phyloP scores from a whole-genome alignment of 768 basidiomycete genomes.

The Suillus discolor region DNA sequence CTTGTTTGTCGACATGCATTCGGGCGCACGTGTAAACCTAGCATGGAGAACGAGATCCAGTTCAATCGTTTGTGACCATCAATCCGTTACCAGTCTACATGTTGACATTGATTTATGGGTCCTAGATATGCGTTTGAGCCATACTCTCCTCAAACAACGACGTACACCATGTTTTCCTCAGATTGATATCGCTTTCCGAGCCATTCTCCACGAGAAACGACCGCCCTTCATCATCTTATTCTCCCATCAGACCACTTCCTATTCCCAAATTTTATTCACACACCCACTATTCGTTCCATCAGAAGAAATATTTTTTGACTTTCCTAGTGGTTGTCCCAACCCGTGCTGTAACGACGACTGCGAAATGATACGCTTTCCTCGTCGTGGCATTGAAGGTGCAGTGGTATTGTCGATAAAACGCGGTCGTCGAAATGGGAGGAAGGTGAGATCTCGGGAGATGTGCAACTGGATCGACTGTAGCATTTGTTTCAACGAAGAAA shows the following conservation, averaged over 20 bases:
- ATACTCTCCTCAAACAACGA: slow-evolving; percentile 65
- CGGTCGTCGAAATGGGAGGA: slow-evolving; percentile 51
- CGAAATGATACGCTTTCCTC: slow-evolving; percentile 80
- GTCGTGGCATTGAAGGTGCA: slow-evolving; percentile 62
- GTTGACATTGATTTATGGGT: slow-evolving; percentile 11
- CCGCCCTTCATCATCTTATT: slow-evolving; percentile 79
- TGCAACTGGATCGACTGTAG: slow-evolving; percentile 85
- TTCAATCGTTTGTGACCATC: slow-evolving; percentile 59
- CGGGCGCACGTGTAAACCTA: slow-evolving; percentile 61
- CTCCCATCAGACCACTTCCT: slow-evolving; percentile 79
- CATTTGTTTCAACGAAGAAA: slow-evolving; percentile 56
- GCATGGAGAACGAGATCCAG: slow-evolving; percentile 67
- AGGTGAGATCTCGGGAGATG: slow-evolving; percentile 61
- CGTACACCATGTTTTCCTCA: slow-evolving; percentile 83
- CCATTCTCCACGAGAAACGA: slow-evolving; percentile 73
- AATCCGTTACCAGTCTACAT: slow-evolving; percentile 4
- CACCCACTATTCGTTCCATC: slow-evolving; percentile 70
- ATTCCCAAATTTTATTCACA: slow-evolving; percentile 82
- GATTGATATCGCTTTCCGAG: slow-evolving; percentile 76
- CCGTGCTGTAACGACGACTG: slow-evolving; percentile 81
- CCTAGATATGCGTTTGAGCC: slow-evolving; percentile 66
- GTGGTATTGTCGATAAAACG: slow-evolving; percentile 63
- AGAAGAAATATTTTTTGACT: slow-evolving; percentile 73
- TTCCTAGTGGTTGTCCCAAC: slow-evolving; percentile 79
- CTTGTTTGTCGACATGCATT: slow-evolving; percentile 69